These are phyloP conservation scores for Hymenoscyphus scutula DNA, from an alignment of 2,329 filamentous ascomycete genomes.

Conservation along the genomic window DNA sequence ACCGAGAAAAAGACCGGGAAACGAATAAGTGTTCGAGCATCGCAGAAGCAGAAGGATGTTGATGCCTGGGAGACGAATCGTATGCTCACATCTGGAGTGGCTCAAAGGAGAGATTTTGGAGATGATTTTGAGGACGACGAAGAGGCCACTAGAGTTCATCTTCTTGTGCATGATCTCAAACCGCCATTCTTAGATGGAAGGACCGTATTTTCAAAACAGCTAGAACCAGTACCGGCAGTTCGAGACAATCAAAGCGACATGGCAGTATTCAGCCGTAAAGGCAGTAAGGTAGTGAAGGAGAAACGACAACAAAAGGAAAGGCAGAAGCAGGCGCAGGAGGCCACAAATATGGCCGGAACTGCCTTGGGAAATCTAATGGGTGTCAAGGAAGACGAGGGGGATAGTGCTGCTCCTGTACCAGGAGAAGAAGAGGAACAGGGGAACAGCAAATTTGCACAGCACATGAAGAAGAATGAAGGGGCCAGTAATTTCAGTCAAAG, in stretches of 20 bases:
- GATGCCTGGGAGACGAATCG: conserved; percentile 99
- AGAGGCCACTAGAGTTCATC: conserved; percentile 82
- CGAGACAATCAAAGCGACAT: conserved; percentile 95
- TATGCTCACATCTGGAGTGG: conserved; percentile 95
- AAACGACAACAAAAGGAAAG: conserved; percentile 88
- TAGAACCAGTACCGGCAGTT: conserved; percentile 91
- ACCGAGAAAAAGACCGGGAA: conserved; percentile 77
- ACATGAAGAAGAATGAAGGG: conserved; percentile 83
- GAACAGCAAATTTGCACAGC: conserved; percentile 79
- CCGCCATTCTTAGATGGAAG: conserved; percentile 94
- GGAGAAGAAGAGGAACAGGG: conserved; percentile 65
- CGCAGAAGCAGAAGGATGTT: conserved; percentile 89
- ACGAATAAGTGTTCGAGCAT: conserved; percentile 68
- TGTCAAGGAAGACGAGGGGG: conserved; percentile 87
- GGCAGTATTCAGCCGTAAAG: conserved; percentile 96
- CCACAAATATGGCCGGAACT: conserved; percentile 89
- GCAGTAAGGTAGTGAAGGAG: conserved; percentile 89
- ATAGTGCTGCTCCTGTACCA: conserved; percentile 77
- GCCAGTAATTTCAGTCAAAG: conserved; percentile 91
- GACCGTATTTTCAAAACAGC: conserved; percentile 94
- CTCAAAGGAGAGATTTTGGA: conserved; percentile 79
- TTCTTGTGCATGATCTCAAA: conserved; percentile 88
- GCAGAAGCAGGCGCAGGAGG: conserved; percentile 90
- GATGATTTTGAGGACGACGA: conserved; percentile 87
- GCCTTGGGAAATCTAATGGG: conserved; percentile 93